phyloP scores from a whole-genome alignment of 202 grass and related monocot species.

The Zoysia matrella region DNA sequence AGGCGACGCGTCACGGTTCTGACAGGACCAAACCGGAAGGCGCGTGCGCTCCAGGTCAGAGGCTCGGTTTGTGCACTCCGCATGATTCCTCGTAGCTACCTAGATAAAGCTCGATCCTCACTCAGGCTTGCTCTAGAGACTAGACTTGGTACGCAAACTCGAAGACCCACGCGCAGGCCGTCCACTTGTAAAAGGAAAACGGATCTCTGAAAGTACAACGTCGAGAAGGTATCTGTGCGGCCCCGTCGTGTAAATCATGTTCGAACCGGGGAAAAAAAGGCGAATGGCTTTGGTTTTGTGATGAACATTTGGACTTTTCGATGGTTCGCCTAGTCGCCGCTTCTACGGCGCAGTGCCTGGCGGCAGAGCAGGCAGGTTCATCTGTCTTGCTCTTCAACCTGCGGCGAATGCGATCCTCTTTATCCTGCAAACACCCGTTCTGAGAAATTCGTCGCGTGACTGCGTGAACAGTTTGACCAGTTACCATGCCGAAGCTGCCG shows the following conservation, averaged over 20 bases:
- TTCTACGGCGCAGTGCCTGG: no score
- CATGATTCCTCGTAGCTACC: no score
- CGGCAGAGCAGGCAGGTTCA: no score
- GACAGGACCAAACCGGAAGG: not conserved
- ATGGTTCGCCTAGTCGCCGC: not conserved
- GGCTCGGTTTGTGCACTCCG: not conserved
- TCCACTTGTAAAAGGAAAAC: conserved; percentile 17
- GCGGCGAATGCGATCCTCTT: no score
- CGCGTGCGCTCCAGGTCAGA: conserved; percentile 32
- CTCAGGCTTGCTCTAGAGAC: not conserved
- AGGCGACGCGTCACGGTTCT: not conserved
- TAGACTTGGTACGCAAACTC: not conserved
- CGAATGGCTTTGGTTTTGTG: not conserved
- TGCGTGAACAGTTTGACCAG: not conserved
- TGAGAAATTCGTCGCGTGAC: not conserved
- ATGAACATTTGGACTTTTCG: not conserved
- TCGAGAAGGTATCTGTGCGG: conserved; percentile 11
- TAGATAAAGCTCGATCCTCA: not conserved
- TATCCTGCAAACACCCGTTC: not conserved
- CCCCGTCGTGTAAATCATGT: conserved; percentile 25
- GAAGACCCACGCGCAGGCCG: conserved; percentile 4
- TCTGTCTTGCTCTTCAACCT: no score
- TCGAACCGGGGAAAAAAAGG: not conserved
- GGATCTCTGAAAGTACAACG: conserved; percentile 2
- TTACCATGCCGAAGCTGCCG: not conserved